phyloP scores from a whole-genome alignment of 352 stramenopile species.

The Pythium coloratum region DNA sequence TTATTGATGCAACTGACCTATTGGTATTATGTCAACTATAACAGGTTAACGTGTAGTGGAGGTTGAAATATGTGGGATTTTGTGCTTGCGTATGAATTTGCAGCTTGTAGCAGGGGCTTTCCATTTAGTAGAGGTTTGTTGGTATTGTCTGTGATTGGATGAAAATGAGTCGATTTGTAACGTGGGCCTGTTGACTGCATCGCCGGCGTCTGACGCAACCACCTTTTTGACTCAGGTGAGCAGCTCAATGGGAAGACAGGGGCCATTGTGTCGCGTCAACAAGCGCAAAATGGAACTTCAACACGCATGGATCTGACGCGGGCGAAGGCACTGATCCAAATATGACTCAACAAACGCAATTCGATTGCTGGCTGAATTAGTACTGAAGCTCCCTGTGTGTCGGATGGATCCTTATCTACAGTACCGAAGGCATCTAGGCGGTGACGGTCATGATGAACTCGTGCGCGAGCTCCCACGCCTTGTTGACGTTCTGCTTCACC shows the following conservation, averaged over 20 bases:
- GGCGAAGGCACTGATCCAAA: neutral
- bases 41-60: neutral
- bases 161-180: constrained; percentile 1
- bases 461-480: constrained; percentile 35
- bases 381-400: too few species aligned
- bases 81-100: too few species aligned
- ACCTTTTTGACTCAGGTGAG: neutral
- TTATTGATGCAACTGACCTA: neutral
- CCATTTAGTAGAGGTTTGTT: neutral
- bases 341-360: neutral
- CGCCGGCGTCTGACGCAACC: neutral
- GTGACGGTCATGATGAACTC: constrained; percentile 18
- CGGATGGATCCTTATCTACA: too few species aligned
- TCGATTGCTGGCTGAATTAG: neutral
- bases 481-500: constrained; percentile 35
- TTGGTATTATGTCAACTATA: neutral
- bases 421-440: neutral
- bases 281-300: neutral
- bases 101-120: neutral
- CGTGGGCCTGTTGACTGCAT: neutral
- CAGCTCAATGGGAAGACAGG: neutral
- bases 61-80: neutral
- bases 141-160: neutral
- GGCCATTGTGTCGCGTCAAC: neutral
- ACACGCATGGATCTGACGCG: neutral